Conservation (phyloP, 2,329 filamentous ascomycete species). For the Coniochaeta ligniaria region DNA sequence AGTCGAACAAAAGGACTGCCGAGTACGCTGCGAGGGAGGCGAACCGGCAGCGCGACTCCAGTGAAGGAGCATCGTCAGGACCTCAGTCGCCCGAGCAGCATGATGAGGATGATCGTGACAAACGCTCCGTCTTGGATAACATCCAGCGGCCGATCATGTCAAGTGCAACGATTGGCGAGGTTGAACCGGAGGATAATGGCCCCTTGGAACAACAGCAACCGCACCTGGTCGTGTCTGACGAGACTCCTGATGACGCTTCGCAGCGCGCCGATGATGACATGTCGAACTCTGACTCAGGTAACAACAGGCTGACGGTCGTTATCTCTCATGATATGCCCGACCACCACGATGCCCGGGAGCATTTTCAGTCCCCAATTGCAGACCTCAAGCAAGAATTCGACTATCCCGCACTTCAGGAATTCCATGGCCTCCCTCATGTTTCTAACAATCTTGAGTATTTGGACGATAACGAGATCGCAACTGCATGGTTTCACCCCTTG, state of each 20-base stretch:
- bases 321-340: neutral
- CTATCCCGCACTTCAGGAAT: neutral
- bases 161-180: neutral
- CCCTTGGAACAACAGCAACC: constrained; percentile 6
- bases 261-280: neutral
- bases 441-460: neutral
- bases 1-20: constrained; percentile 53
- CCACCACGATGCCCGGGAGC: neutral
- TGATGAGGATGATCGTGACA: constrained; percentile 17
- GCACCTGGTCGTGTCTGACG: constrained; percentile 9
- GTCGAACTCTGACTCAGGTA: neutral
- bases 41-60: neutral
- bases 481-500: neutral
- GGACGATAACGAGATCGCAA: neutral
- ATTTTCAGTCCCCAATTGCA: neutral
- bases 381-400: neutral
- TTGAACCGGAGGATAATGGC: constrained; percentile 3
- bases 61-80: neutral
- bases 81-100: constrained; percentile 4
- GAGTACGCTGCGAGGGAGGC: constrained; percentile 38
- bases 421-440: neutral
- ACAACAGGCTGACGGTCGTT: neutral
- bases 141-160: constrained; percentile 18
- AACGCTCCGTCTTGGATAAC: constrained; percentile 23
- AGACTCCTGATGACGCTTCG: neutral